Percentiles rank a stretch among this genome's conserved stretches.
These are phyloP conservation scores for Zalaria sp. DNA, from an alignment of 2,329 filamentous ascomycete genomes.

Conservation along the genomic window DNA sequence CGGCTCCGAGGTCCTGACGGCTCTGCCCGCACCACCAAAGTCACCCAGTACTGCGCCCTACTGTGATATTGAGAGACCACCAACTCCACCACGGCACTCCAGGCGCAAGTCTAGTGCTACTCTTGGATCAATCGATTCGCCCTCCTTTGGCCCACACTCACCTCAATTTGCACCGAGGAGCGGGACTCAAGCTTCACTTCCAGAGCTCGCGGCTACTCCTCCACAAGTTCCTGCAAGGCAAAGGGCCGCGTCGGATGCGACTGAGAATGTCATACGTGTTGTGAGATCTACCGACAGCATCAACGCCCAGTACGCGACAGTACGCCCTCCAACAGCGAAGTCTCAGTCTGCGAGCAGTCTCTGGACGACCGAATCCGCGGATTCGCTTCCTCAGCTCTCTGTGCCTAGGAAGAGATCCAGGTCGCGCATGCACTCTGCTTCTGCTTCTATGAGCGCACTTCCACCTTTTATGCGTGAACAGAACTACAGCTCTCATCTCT, in stretches of 20 bases:
- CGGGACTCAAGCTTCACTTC: constrained; percentile 2
- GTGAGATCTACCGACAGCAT: constrained; percentile 6
- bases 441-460: neutral
- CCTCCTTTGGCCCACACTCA: neutral
- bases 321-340: constrained; percentile 6
- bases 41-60: neutral
- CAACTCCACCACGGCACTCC: neutral
- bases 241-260: neutral
- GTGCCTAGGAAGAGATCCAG: constrained; percentile 16
- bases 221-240: constrained; percentile 3
- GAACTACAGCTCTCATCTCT: constrained; percentile 11
- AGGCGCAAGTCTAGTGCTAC: neutral
- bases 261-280: constrained; percentile 7
- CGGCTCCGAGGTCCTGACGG: neutral
- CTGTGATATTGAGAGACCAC: neutral
- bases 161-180: neutral
- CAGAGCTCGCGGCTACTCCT: neutral
- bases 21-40: neutral
- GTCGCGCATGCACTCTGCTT: constrained; percentile 7
- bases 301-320: constrained; percentile 5
- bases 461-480: neutral
- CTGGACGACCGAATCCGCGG: constrained; percentile 8
- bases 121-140: neutral
- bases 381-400: constrained; percentile 17
- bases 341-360: constrained; percentile 6